Conservation (phyloP, 495 filamentous ascomycete species). For the Poronia punctata region DNA sequence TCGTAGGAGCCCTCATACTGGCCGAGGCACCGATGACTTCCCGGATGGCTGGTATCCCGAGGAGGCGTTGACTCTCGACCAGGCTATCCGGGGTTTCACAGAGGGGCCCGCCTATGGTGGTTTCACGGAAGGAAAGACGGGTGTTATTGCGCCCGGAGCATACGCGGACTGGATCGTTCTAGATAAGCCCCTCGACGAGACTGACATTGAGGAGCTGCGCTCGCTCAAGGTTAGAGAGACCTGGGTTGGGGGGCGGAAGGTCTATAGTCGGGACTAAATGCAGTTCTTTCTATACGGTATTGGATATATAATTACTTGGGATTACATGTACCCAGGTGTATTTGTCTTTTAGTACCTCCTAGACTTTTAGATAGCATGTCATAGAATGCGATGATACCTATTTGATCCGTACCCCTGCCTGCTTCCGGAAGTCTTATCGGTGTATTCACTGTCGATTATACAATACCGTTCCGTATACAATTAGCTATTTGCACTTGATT, state of each 20-base stretch:
- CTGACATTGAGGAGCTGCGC: slow-evolving; percentile 39
- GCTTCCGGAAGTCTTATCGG: too few species aligned
- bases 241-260: slow-evolving; percentile 51
- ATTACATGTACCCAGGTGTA: too few species aligned
- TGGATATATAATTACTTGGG: too few species aligned
- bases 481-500: too few species aligned
- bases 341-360: neutral
- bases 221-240: slow-evolving; percentile 50
- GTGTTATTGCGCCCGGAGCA: slow-evolving; percentile 43
- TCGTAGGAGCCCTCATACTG: slow-evolving; percentile 45
- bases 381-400: neutral
- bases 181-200: slow-evolving; percentile 35
- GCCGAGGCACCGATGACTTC: slow-evolving; percentile 34
- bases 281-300: slow-evolving; percentile 12
- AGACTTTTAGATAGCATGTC: neutral
- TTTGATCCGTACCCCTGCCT: too few species aligned
- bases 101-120: slow-evolving; percentile 36
- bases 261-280: slow-evolving; percentile 28
- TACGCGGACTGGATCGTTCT: slow-evolving; percentile 60
- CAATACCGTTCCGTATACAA: too few species aligned
- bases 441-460: too few species aligned
- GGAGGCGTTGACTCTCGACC: slow-evolving; percentile 44
- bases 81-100: slow-evolving; percentile 54
- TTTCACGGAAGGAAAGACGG: slow-evolving; percentile 45
- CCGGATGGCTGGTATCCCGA: slow-evolving; percentile 45